phyloP scores from a whole-genome alignment of 2,329 filamentous ascomycete genomes.

The Geoglossum cookeanum region DNA sequence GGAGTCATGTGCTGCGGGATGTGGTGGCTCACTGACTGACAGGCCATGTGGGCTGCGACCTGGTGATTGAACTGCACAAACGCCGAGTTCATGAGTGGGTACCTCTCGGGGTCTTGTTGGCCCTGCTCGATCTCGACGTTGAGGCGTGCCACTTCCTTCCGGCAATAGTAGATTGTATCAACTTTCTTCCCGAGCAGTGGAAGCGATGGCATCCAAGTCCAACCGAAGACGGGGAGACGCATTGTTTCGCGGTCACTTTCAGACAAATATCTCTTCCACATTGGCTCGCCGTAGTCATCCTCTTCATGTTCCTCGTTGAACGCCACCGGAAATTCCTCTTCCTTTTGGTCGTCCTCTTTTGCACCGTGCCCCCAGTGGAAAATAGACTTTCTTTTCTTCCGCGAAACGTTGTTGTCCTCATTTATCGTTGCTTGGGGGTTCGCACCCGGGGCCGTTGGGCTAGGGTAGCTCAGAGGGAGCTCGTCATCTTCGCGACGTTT shows the following conservation, averaged over 20 bases:
- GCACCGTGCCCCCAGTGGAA: neutral
- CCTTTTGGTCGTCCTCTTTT: neutral
- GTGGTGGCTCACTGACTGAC: constrained; percentile 79
- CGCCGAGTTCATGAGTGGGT: constrained; percentile 83
- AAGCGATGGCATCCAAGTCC: constrained; percentile 56
- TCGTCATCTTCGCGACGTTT: neutral
- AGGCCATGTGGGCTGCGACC: constrained; percentile 94
- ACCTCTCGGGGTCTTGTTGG: constrained; percentile 67
- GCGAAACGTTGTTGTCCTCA: neutral
- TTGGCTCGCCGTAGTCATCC: constrained; percentile 41
- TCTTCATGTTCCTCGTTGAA: constrained; percentile 43
- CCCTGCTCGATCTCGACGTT: constrained; percentile 87
- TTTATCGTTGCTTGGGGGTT: constrained; percentile 3
- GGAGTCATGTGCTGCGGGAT: constrained; percentile 86
- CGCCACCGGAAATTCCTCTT: constrained; percentile 37
- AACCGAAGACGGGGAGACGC: constrained; percentile 43
- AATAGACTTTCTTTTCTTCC: neutral
- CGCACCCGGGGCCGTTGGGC: constrained; percentile 9
- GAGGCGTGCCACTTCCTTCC: constrained; percentile 65
- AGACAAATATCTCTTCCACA: constrained; percentile 70
- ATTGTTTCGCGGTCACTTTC: constrained; percentile 72
- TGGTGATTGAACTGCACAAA: constrained; percentile 99
- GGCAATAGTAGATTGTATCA: constrained; percentile 84
- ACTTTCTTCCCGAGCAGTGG: constrained; percentile 74
- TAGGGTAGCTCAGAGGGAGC: constrained; percentile 8